phyloP scores from a whole-genome alignment of 345 rosid genomes.

The Odontarrhena argentea region DNA sequence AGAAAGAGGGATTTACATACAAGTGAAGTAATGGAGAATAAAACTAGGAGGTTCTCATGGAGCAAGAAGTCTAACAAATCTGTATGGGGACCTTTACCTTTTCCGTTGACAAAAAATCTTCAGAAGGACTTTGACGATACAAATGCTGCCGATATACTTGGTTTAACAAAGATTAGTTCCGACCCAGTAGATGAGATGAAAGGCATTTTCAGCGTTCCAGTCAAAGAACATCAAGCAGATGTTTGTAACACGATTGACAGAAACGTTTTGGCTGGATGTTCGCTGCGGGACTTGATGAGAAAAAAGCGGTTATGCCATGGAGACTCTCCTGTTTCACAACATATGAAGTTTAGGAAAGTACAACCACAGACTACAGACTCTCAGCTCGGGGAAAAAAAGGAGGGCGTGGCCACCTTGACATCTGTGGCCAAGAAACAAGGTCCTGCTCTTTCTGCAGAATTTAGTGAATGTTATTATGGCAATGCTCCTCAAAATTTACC shows the following conservation, averaged over 20 bases:
- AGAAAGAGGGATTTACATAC: constrained; percentile 44
- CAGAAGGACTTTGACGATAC: constrained; percentile 41
- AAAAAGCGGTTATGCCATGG: constrained; percentile 58
- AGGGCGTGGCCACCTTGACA: constrained; percentile 16
- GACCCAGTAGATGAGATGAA: constrained; percentile 40
- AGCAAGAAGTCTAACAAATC: constrained; percentile 46
- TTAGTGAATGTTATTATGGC: constrained; percentile 37
- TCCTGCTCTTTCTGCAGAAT: constrained; percentile 38
- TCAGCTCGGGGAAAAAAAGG: constrained; percentile 20
- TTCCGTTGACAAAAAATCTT: constrained; percentile 43
- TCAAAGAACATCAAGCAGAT: constrained; percentile 39
- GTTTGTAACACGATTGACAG: constrained; percentile 39
- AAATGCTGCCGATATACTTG: constrained; percentile 34
- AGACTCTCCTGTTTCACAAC: constrained; percentile 46
- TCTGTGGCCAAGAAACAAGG: constrained; percentile 43
- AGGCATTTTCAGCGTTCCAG: constrained; percentile 38
- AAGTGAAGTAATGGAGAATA: constrained; percentile 39
- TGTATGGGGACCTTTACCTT: constrained; percentile 75
- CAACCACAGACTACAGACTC: constrained; percentile 37
- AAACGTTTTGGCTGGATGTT: constrained; percentile 50
- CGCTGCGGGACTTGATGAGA: constrained; percentile 88
- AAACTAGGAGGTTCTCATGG: constrained; percentile 35
- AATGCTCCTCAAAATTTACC: constrained; percentile 38
- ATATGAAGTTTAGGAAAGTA: constrained; percentile 43
- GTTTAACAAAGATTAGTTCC: constrained; percentile 42